phyloP scores from a whole-genome alignment of 1,284 basidiomycete species.

The Ustilago shanxiensis region DNA sequence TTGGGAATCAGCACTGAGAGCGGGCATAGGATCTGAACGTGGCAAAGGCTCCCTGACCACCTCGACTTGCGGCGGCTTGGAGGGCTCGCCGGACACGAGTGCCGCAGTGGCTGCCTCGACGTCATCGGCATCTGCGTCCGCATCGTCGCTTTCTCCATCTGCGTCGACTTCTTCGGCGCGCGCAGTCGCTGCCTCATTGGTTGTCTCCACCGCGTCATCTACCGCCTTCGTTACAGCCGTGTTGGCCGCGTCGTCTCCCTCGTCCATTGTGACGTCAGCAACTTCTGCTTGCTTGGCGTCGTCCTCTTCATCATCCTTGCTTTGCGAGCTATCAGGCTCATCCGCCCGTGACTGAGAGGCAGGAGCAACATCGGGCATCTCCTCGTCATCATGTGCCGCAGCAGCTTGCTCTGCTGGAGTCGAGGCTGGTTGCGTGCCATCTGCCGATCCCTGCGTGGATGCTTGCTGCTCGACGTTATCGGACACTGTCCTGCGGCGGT shows the following conservation, averaged over 20 bases:
- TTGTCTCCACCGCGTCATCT: slow-evolving; percentile 55
- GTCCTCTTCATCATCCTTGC: slow-evolving; percentile 1
- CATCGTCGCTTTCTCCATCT: slow-evolving; percentile 51
- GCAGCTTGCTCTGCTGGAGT: slow-evolving; percentile 4
- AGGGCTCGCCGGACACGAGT: slow-evolving; percentile 45
- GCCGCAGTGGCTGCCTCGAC: slow-evolving; percentile 49
- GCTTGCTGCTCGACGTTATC: slow-evolving; percentile 39
- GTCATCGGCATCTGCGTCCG: slow-evolving; percentile 54
- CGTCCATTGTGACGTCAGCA: slow-evolving; percentile 38
- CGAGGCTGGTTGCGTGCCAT: not conserved
- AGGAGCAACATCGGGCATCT: slow-evolving; percentile 23
- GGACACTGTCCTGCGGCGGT: slow-evolving; percentile 29
- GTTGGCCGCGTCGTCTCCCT: slow-evolving; percentile 60
- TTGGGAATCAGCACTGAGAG: slow-evolving; percentile 20
- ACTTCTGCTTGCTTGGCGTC: not conserved
- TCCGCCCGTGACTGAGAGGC: not conserved
- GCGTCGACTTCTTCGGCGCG: slow-evolving; percentile 50
- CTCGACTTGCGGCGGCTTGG: slow-evolving; percentile 44
- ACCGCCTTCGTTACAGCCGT: slow-evolving; percentile 55
- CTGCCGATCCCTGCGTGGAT: slow-evolving; percentile 9
- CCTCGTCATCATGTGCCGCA: slow-evolving; percentile 15
- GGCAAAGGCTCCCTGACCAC: slow-evolving; percentile 49
- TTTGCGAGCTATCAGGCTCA: not conserved
- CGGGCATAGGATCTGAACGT: slow-evolving; percentile 46
- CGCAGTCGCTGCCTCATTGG: slow-evolving; percentile 54